Evolutionary conservation across 768 basidiomycete genomes (phyloP).

Genomic region (Rhizopogon vulgaris): DNA sequence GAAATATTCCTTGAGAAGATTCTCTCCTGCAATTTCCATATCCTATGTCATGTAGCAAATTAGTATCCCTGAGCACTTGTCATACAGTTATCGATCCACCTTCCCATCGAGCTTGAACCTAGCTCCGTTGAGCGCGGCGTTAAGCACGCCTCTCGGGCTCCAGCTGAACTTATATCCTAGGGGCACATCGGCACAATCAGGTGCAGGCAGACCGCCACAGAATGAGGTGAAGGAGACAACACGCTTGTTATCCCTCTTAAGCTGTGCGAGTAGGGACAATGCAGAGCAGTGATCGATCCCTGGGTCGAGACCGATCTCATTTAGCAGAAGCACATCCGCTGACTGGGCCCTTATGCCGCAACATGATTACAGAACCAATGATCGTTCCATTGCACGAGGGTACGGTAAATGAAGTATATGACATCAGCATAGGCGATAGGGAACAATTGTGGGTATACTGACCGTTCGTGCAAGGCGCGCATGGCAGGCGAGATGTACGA

Average conservation of each 20-base stretch:
- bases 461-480: constrained; percentile 59
- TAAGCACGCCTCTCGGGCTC: constrained; percentile 83
- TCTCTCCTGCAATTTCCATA: constrained; percentile 41
- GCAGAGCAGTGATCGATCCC: constrained; percentile 90
- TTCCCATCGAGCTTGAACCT: constrained; percentile 51
- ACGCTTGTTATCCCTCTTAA: constrained; percentile 45
- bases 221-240: constrained; percentile 79
- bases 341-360: constrained; percentile 43
- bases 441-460: constrained; percentile 12
- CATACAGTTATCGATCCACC: constrained; percentile 32
- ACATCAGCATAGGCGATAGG: not conserved
- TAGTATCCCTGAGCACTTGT: not conserved
- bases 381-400: not conserved
- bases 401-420: not conserved
- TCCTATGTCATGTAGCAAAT: constrained; percentile 27
- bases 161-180: constrained; percentile 92
- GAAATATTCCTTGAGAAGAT: constrained; percentile 55
- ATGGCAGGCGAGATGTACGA: constrained; percentile 84
- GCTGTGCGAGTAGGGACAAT: constrained; percentile 53
- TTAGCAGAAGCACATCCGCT: constrained; percentile 68
- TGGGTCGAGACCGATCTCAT: constrained; percentile 88
- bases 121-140: constrained; percentile 72
- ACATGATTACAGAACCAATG: not conserved
- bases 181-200: constrained; percentile 56
- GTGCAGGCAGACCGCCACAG: constrained; percentile 89